Evolutionary conservation across 495 filamentous ascomycete species (phyloP), one percentile per base, ranked within the genome.

Genomic region (Xylaria scruposa): DNA sequence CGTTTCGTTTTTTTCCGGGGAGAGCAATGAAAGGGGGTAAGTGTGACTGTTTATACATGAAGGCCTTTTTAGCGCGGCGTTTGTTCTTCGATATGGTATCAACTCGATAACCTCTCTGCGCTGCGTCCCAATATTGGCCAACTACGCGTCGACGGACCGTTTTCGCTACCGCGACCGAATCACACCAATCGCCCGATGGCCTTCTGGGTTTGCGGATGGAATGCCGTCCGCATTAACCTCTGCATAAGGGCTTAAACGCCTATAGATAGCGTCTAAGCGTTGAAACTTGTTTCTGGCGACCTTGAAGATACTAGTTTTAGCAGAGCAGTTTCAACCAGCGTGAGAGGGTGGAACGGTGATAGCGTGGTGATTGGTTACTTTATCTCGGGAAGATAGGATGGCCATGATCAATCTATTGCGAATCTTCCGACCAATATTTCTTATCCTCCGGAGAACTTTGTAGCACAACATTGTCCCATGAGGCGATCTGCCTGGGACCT

Each of bases 61-160:
- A 38, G 46, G 9, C 58, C 47, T 36, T 70, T 64, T 46, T 64
- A 70, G 68, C 68, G 68, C 10, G 68, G 68, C 59, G 68, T 70
- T 64, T 67, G 46, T 70, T 54, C 58, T 56, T 70, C 59, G 68
- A 53, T 63, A 56, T 54, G 56, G 58, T 53, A 5, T 49, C 31
- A 26, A 24, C 17, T 64, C 44, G 60, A 56, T 46, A 64, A 44
- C 46, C 46, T 46, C 54, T 64, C 15, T 36, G n/a, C 46, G 33
- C n/a, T 33, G 0, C 21, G 1, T 9, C 29, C 53, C 38, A 47
- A 46, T 31, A 9, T 62, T 19, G n/a, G 12, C 56, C 9, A 12
- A 70, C 21, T 51, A 19, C 29, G 19, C 51, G 56, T 38, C 42
- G 31, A 62, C 29, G n/a, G 67, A 12, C 26, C 26, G 54, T 15